Conservation (phyloP, 768 basidiomycete genomes). For the Russula sp. region DNA sequence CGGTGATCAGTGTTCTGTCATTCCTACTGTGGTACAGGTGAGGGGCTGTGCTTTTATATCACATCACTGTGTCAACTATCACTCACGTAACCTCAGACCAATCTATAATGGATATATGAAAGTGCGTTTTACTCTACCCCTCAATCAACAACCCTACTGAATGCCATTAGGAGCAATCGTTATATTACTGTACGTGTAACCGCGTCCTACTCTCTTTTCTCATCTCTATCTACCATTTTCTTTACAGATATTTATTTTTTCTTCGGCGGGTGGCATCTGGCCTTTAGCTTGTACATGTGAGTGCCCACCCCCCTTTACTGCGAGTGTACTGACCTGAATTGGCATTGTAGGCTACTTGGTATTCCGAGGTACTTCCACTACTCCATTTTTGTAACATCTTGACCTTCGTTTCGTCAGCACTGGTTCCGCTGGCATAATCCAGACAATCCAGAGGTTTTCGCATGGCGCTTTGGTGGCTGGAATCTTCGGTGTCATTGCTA, state of each 20-base stretch:
- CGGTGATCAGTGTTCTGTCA: slow-evolving; percentile 69
- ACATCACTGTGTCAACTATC: slow-evolving; percentile 19
- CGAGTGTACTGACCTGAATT: slow-evolving; percentile 26
- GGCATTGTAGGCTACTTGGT: slow-evolving; percentile 71
- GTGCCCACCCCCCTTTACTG: slow-evolving; percentile 25
- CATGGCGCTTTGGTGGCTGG: slow-evolving; percentile 70
- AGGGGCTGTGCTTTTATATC: slow-evolving; percentile 27
- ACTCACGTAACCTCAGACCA: slow-evolving; percentile 46
- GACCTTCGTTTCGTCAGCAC: slow-evolving; percentile 45
- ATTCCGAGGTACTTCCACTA: slow-evolving; percentile 60
- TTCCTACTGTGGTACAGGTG: slow-evolving; percentile 96
- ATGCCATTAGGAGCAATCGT: slow-evolving; percentile 71
- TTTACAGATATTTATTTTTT: slow-evolving; percentile 87
- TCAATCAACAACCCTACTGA: slow-evolving; percentile 22
- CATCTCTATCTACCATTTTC: slow-evolving; percentile 15
- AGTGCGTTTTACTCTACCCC: slow-evolving; percentile 38
- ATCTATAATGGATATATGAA: slow-evolving; percentile 98
- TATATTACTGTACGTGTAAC: slow-evolving; percentile 76
- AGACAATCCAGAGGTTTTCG: slow-evolving; percentile 78
- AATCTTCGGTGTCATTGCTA: slow-evolving; percentile 73
- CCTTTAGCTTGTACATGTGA: slow-evolving; percentile 90
- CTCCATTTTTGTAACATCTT: not conserved
- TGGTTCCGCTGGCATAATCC: slow-evolving; percentile 92
- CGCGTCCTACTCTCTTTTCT: slow-evolving; percentile 21
- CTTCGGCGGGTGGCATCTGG: slow-evolving; percentile 91